Evolutionary conservation across 2,329 filamentous ascomycete species (phyloP).

Genomic region (Xylariaceae sp.): DNA sequence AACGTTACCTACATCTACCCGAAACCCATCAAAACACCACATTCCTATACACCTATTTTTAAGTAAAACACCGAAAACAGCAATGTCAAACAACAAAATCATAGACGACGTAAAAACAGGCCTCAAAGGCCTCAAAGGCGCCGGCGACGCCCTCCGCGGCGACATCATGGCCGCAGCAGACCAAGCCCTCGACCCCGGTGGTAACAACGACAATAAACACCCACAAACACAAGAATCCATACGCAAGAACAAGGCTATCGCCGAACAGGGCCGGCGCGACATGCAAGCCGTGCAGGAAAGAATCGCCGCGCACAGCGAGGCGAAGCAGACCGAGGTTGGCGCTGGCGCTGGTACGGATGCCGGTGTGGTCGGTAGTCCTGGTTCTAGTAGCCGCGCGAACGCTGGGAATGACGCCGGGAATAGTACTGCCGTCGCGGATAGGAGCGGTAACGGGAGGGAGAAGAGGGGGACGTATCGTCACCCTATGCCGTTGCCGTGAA

Average conservation of each 20-base stretch:
- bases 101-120: constrained; percentile 32
- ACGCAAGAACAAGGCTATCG: constrained; percentile 24
- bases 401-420: neutral
- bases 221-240: constrained; percentile 23
- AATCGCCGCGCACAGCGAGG: constrained; percentile 24
- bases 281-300: constrained; percentile 24
- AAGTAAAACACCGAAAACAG: neutral
- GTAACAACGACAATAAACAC: constrained; percentile 17
- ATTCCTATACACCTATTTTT: neutral
- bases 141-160: constrained; percentile 32
- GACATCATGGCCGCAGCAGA: constrained; percentile 27
- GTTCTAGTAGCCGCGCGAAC: neutral
- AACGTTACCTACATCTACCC: too few species aligned
- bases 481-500: neutral
- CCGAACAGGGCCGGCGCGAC: constrained; percentile 28
- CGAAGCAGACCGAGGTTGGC: neutral
- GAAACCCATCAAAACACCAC: neutral
- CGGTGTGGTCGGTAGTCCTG: neutral
- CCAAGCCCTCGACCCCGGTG: constrained; percentile 27
- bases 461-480: neutral
- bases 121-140: constrained; percentile 31
- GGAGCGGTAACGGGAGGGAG: neutral
- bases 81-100: constrained; percentile 27
- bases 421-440: neutral
- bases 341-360: neutral